phyloP scores from a whole-genome alignment of 192 early-diverging fungal species.

The Ambispora gerdemannii region DNA sequence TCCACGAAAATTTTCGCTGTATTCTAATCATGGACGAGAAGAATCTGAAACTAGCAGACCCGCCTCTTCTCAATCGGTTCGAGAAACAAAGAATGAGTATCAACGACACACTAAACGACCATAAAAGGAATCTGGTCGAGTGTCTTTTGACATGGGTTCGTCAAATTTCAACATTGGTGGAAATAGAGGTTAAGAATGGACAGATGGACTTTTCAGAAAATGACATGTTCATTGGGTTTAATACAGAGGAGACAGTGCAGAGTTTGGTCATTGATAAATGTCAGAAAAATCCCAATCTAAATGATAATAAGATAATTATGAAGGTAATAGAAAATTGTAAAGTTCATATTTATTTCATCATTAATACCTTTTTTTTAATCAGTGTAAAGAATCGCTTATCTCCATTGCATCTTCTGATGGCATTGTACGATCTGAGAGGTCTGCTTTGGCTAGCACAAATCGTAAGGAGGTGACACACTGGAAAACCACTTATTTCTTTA shows the following conservation, averaged over 20 bases:
- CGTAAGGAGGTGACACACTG: constrained; percentile 11
- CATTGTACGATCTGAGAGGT: constrained; percentile 16
- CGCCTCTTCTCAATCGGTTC: constrained; percentile 26
- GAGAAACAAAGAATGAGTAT: constrained; percentile 29
- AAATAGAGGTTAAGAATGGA: neutral
- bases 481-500: constrained; percentile 17
- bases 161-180: constrained; percentile 18
- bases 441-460: neutral
- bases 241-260: constrained; percentile 6
- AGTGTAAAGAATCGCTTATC: constrained; percentile 24
- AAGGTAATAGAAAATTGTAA: neutral
- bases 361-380: neutral
- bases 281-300: neutral
- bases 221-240: constrained; percentile 31
- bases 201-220: neutral
- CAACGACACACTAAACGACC: constrained; percentile 5
- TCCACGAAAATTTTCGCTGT: constrained; percentile 26
- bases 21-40: constrained; percentile 26
- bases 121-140: neutral
- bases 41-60: constrained; percentile 18
- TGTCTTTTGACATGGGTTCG: constrained; percentile 4
- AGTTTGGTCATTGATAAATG: constrained; percentile 18
- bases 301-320: neutral
- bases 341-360: neutral
- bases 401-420: constrained; percentile 23